Base-by-base conservation (phyloP, 345 rosid genomes). In the Cardiospermum halicacabum region DNA sequence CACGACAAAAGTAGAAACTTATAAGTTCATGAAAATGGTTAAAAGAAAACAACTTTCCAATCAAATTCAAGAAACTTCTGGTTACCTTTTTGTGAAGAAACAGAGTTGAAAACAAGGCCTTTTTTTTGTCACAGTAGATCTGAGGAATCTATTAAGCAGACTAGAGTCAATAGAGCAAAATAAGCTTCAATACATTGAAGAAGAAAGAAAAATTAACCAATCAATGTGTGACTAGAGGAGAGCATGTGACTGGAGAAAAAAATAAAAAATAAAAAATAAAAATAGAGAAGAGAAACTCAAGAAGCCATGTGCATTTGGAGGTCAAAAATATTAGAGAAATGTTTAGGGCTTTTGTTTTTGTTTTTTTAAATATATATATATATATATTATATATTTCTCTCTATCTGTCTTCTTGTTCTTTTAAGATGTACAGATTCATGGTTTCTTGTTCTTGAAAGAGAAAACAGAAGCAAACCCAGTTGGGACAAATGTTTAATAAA, bases 281-380 rank as follows among this genome's bases (percentile, higher is more conserved):
- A 69, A 61, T 36, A 58, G 68, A 71, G 79, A 66, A 56, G 67
- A 68, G 81, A 74, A 69, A 40, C 50, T 58, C 78, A 65, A 77
- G 79, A 69, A 76, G 78, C 87, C 90, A 82, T 78, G 84, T 82
- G 86, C 89, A 57, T 45, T 65, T 68, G 78, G 87, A 86, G 81
- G 93, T 83, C 78, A 81, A 85, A 72, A 81, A 61, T 56, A 80
- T 63, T 84, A 72, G 77, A 76, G 62, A 78, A 86, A 71, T 78
- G 66, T 39, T 61, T 64, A n/a, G 64, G 57, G 70, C 56, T 40
- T 74, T 68, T 70, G 21, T 43, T 21, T 51, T 58, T 21, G 37
- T 22, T 49, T 49, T 49, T 4, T 6, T 3, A 49, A 18, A 49
- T n/a, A 45, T 39, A 45, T 28, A 34, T 9, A 26, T n/a, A 62